Base-by-base conservation (phyloP, 257 asterid species). In the Solanum bulbocastanum region DNA sequence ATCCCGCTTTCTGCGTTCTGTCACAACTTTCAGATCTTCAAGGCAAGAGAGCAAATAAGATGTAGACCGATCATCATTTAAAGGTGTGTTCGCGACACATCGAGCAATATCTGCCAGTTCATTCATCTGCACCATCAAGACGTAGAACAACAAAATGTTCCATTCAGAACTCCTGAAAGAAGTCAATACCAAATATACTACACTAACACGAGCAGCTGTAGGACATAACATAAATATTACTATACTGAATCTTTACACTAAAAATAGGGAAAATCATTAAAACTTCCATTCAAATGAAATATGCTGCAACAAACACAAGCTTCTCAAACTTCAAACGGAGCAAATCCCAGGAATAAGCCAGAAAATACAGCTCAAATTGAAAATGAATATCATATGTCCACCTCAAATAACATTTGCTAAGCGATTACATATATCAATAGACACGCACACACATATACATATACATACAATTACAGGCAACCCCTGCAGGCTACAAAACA, bases 81-180 rank as follows among this genome's bases (percentile, higher is more conserved):
- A 83, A 79, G 99, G 99, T 52, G 98, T 91, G 89, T 94, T 94
- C 40, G 98, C 98, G 65, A 93, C 98, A 91, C 99, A 97, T 84
- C 98, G 95, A 88, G 99, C 96, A 86, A 97, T 96, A 91, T 97
- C 99, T 89, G 99, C 98, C 90, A 96, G 98, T 91, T 97, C 99
- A 91, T 88, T 95, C 93, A 97, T 96, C 99, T 97, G 94, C 92
- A 91, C 60, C 42, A 84, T 83, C 71, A 37, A 87, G 36, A 81
- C 27, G 52, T 82, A 35, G 27, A 22, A 84, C 83, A 39, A 18
- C 23, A 68, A 30, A 36, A 30, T 32, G 73, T 74, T 74, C 74
- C 83, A 30, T 35, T 39, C 52, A 74, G 7, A 81, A 82, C 81
- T 87, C n/a, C 86, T 27, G 65, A 83, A 88, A 27, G 68, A 82